Percentiles rank a stretch among this genome's conserved stretches.
Conservation (phyloP, 768 basidiomycete genomes). For the Podaxis sp. region DNA sequence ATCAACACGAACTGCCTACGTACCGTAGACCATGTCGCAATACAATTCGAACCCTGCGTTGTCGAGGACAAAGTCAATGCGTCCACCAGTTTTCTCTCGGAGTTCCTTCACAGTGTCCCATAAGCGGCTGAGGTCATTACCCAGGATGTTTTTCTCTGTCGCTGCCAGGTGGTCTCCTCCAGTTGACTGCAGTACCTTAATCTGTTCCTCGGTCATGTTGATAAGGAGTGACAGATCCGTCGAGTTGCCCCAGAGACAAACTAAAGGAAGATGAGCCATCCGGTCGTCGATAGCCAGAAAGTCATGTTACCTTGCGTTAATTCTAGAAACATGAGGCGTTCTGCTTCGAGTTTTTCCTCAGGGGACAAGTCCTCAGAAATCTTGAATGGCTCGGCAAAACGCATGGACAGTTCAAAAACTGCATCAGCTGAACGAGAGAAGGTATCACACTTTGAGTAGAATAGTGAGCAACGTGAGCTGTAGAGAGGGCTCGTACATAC, state of each 20-base stretch:
- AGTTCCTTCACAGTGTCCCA: constrained; percentile 77
- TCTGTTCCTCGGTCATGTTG: constrained; percentile 98
- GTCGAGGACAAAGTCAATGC: constrained; percentile 81
- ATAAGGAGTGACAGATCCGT: constrained; percentile 94
- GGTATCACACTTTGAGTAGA: constrained; percentile 71
- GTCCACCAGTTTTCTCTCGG: constrained; percentile 66
- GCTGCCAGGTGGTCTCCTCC: constrained; percentile 94
- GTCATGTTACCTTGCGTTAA: constrained; percentile 71
- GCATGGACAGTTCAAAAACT: constrained; percentile 90
- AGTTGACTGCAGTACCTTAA: constrained; percentile 93
- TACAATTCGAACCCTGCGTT: constrained; percentile 91
- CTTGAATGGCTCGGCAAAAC: constrained; percentile 85
- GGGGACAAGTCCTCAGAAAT: constrained; percentile 51
- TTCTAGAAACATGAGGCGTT: constrained; percentile 87
- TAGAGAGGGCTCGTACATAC: constrained; percentile 27
- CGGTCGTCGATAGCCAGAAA: background rate
- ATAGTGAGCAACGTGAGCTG: constrained; percentile 10
- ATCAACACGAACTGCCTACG: constrained; percentile 17
- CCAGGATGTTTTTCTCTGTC: constrained; percentile 94
- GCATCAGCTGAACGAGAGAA: constrained; percentile 91
- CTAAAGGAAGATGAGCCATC: constrained; percentile 32
- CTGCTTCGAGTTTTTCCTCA: constrained; percentile 62
- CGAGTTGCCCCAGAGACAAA: constrained; percentile 96
- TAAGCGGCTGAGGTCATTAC: constrained; percentile 70
- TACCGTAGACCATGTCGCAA: constrained; percentile 84